Percentiles rank a stretch among this genome's conserved stretches.
Conservation (phyloP, 768 basidiomycete species). For the Leucosporidium creatinivorum region DNA sequence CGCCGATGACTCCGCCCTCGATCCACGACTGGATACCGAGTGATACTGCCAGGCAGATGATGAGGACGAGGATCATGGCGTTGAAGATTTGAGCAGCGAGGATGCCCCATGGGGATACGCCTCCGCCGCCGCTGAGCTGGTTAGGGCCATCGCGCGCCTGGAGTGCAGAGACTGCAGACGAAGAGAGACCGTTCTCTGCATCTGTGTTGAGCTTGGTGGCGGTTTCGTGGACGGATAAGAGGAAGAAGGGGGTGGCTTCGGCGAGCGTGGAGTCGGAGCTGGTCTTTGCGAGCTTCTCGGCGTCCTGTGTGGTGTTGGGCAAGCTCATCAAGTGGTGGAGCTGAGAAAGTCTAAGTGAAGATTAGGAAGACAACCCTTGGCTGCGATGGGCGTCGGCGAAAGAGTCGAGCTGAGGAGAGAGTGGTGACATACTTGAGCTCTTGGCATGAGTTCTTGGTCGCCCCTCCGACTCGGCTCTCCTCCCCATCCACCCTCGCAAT, state of each 20-base stretch:
- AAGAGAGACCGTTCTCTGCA: slow-evolving; percentile 12
- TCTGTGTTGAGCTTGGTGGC: slow-evolving; percentile 11
- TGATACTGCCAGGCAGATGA: slow-evolving; percentile 47
- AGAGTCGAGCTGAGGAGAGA: no score
- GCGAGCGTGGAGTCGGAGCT: background rate
- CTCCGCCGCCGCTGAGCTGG: slow-evolving; percentile 25
- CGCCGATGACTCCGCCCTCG: slow-evolving; percentile 51
- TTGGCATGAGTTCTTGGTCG: no score
- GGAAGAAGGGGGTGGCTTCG: background rate
- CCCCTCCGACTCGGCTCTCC: no score
- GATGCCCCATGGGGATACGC: slow-evolving; percentile 37
- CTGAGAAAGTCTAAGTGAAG: background rate
- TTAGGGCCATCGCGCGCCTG: slow-evolving; percentile 22
- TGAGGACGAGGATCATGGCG: slow-evolving; percentile 38
- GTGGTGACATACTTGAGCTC: no score
- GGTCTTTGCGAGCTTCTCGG: background rate
- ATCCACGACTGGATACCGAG: slow-evolving; percentile 55
- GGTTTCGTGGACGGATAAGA: slow-evolving; percentile 10
- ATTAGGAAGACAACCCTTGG: background rate
- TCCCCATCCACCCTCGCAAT: no score
- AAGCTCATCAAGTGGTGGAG: background rate
- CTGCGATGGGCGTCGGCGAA: no score
- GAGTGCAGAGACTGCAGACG: background rate
- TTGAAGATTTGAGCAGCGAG: slow-evolving; percentile 40
- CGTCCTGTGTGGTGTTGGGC: background rate